phyloP scores from a whole-genome alignment of 305 asterid species.

The Plantago lanceolata region DNA sequence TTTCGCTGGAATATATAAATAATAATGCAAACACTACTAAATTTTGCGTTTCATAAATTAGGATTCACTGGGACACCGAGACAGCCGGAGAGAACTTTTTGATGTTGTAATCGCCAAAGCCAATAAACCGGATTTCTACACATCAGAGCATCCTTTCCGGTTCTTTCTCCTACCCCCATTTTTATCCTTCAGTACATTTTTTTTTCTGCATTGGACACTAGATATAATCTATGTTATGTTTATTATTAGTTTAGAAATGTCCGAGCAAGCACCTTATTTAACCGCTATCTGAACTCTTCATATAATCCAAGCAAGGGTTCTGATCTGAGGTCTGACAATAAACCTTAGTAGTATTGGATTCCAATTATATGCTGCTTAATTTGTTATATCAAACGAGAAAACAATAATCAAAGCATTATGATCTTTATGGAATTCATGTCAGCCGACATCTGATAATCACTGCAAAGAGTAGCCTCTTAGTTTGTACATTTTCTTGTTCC shows the following conservation, averaged over 20 bases:
- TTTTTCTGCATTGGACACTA: neutral
- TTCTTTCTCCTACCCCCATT: slow-evolving; percentile 28
- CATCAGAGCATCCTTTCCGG: slow-evolving; percentile 98
- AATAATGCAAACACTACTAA: slow-evolving; percentile 17
- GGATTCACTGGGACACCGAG: slow-evolving; percentile 75
- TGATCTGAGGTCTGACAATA: too few species aligned
- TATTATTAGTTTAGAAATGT: neutral
- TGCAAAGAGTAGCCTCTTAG: neutral
- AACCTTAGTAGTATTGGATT: too few species aligned
- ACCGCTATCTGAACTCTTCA: too few species aligned
- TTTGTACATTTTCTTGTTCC: neutral
- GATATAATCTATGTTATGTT: neutral
- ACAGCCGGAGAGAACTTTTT: slow-evolving; percentile 93
- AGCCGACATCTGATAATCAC: neutral
- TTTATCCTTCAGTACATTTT: slow-evolving; percentile 12
- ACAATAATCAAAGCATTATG: too few species aligned
- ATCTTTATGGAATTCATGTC: too few species aligned
- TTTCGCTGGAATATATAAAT: slow-evolving; percentile 13
- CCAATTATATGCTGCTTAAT: too few species aligned
- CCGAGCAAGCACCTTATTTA: too few species aligned
- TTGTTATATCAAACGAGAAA: too few species aligned
- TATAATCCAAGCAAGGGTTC: too few species aligned
- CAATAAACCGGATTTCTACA: slow-evolving; percentile 92
- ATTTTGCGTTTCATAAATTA: slow-evolving; percentile 28
- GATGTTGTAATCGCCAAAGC: slow-evolving; percentile 95